These are phyloP conservation scores for Diaporthe batatas DNA, from an alignment of 2,329 filamentous ascomycete species.

Conservation along the genomic window DNA sequence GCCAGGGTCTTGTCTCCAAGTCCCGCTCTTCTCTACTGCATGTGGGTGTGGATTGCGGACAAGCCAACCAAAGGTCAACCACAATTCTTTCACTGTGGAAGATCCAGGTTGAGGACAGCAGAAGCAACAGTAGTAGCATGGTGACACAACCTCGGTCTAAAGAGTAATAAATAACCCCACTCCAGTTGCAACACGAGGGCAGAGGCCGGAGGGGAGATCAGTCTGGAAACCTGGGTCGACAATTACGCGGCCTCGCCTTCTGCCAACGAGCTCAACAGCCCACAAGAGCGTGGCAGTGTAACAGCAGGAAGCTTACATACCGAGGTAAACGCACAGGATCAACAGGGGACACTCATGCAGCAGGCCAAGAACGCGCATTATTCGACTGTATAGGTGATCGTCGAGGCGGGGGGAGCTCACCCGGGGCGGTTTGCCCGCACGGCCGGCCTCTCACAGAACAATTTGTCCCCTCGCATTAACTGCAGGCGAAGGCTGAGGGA, in stretches of 20 bases:
- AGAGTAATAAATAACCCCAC: not conserved
- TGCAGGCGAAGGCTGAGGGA: not conserved
- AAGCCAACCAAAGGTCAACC: not conserved
- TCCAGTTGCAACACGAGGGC: no score
- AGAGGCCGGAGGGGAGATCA: no score
- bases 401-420: slow-evolving; percentile 6
- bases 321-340: not conserved
- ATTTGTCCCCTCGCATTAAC: not conserved
- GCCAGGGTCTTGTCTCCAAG: not conserved
- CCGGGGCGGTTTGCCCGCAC: not conserved
- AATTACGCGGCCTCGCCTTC: slow-evolving; percentile 14
- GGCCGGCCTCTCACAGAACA: not conserved
- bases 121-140: not conserved
- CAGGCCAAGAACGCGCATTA: not conserved
- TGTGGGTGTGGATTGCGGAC: not conserved
- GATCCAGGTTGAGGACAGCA: no score
- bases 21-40: not conserved
- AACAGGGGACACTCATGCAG: slow-evolving; percentile 11
- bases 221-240: not conserved
- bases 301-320: not conserved
- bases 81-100: no score
- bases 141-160: not conserved
- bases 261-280: not conserved
- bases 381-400: not conserved
- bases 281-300: slow-evolving; percentile 16